Evolutionary conservation across 225 moss, liverwort and hornwort species (phyloP), one percentile per base, ranked within the genome.

Genomic region (Sphagnum tenellum): DNA sequence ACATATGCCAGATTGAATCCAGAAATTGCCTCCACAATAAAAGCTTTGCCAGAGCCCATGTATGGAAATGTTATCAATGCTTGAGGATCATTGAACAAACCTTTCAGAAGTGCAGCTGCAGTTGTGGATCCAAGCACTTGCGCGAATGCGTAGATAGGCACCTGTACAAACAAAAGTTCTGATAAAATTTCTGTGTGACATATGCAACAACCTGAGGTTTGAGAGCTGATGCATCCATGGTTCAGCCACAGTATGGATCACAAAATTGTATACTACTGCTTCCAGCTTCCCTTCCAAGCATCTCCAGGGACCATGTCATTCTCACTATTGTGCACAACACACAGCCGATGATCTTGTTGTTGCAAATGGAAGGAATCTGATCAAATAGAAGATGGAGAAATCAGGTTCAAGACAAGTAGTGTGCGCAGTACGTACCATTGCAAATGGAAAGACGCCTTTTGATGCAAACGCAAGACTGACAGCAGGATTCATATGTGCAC

Each of bases 1-100:
- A 82, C 82, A 60, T 79, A 82, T 79, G 79, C 76, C 44, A 79
- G 71, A 57, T 82, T 82, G 73, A 82, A 82, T 14, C 76, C 82
- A 4, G 73, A 9, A 14, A 82, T 58, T 55, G 76, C n/a, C 71
- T 82, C 82, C 48, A 76, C 76, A 55, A 76, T 29, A 71, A 82
- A 82, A 60, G 79, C 68, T 12, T 71, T 7, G 0, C 71, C 45
- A 50, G 54, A 49, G 64, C 76, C 66, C 7, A 45, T 73, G 69
- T 55, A 72, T 47, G 82, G 82, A 57, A 82, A 48, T 57, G 76
- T 76, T 11, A 79, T 71, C 50, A 69, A 45, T 54, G 76, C 74
- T 69, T 63, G 71, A 0, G 69, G 67, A 64, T 79, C 74, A 57
- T 55, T 48, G 46, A 67, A 79, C 56, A 82, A 69, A 52, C 57